phyloP scores from a whole-genome alignment of 2,329 filamentous ascomycete genomes.

The Helotiales sp. region DNA sequence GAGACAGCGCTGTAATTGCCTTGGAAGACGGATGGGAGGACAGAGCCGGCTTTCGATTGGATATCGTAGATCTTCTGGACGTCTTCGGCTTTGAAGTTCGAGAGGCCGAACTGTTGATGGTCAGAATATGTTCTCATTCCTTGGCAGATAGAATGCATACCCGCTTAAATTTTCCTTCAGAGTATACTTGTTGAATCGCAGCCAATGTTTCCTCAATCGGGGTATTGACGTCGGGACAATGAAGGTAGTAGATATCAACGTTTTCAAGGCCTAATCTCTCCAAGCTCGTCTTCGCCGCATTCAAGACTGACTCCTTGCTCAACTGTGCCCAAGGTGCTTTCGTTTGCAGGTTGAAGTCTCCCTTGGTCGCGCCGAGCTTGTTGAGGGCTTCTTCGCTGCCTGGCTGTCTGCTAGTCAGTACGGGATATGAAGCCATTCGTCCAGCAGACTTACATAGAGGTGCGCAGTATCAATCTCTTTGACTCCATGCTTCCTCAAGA shows the following conservation, averaged over 20 bases:
- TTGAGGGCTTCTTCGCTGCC: conserved; percentile 28
- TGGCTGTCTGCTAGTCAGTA: conserved; percentile 5
- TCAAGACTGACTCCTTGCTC: conserved; percentile 26
- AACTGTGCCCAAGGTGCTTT: conserved; percentile 28
- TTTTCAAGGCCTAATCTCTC: conserved; percentile 24
- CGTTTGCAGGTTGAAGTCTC: conserved; percentile 29
- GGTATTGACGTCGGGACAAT: conserved; percentile 34
- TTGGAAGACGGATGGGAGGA: conserved; percentile 37
- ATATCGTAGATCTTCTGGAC: conserved; percentile 35
- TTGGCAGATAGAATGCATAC: conserved; percentile 48
- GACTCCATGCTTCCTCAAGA: conserved; percentile 25
- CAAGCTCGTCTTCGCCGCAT: conserved; percentile 27
- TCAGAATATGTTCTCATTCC: conserved; percentile 52
- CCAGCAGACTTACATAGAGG: conserved; percentile 20
- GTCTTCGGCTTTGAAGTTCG: conserved; percentile 34
- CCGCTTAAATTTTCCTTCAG: conserved; percentile 35
- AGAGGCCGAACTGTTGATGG: conserved; percentile 34
- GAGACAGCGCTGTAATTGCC: conserved; percentile 34
- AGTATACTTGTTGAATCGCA: conserved; percentile 36
- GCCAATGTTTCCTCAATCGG: conserved; percentile 37
- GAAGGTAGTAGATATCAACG: conserved; percentile 60
- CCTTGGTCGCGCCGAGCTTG: conserved; percentile 21
- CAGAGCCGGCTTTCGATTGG: conserved; percentile 30
- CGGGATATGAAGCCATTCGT: background rate
- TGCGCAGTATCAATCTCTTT: conserved; percentile 27